Evolutionary conservation across 2,329 filamentous ascomycete genomes (phyloP).

Genomic region (Bipolaris sorokiniana): DNA sequence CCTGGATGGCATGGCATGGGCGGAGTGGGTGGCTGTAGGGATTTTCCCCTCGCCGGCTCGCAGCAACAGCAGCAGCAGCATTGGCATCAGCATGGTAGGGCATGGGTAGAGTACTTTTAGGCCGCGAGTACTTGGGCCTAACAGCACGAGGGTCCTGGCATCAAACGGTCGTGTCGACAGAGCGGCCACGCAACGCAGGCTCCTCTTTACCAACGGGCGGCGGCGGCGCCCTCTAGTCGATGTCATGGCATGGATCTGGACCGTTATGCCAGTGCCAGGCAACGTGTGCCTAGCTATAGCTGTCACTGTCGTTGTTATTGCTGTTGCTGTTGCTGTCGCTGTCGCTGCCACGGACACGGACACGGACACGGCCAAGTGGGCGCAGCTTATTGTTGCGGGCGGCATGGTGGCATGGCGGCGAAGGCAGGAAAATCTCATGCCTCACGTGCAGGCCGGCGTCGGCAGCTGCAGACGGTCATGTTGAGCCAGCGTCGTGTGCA

Average conservation of each 20-base stretch:
- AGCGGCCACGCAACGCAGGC: neutral
- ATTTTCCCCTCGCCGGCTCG: neutral
- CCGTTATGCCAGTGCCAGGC: neutral
- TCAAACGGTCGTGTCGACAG: conserved; percentile 4
- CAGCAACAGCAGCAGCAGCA: neutral
- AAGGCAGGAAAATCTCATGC: conserved; percentile 21
- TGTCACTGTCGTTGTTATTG: too few species aligned
- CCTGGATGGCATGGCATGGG: neutral
- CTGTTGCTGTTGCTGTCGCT: too few species aligned
- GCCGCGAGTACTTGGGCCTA: too few species aligned
- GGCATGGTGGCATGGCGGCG: conserved; percentile 27
- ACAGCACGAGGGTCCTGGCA: too few species aligned
- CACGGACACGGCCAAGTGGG: conserved; percentile 32
- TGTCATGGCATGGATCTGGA: neutral
- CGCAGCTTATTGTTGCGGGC: conserved; percentile 19
- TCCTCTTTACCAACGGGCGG: neutral
- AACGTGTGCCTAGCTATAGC: too few species aligned
- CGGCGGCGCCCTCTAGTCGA: neutral
- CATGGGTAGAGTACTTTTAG: neutral
- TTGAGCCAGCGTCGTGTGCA: conserved; percentile 1
- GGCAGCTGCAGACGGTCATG: conserved; percentile 19
- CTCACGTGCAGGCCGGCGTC: conserved; percentile 31
- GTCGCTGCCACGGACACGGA: too few species aligned
- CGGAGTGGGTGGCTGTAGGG: neutral
- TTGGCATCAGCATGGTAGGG: neutral